These are phyloP conservation scores for Malania oleifera DNA, from an alignment of 164 flowering plant genomes.

Conservation along the genomic window DNA sequence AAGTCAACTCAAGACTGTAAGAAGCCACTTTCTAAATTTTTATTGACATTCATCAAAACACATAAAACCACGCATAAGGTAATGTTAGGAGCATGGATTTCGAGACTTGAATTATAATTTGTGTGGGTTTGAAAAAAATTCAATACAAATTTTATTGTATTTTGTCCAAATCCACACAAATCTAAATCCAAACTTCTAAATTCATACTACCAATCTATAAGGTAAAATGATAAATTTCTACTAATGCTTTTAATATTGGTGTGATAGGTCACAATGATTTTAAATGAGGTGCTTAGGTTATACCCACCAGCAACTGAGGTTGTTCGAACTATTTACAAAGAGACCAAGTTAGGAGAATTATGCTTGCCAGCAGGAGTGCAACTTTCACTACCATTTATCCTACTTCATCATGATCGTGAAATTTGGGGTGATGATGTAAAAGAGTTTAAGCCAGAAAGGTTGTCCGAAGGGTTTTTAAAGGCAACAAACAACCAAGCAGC, in stretches of 20 bases:
- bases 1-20: neutral
- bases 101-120: too few relatives aligned
- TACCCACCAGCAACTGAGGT: conserved; percentile 14
- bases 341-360: conserved; percentile 5
- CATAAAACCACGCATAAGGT: too few relatives aligned
- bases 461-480: conserved; percentile 11
- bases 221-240: too few relatives aligned
- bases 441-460: conserved; percentile 18
- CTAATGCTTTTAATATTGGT: too few relatives aligned
- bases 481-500: conserved; percentile 7
- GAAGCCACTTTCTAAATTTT: neutral
- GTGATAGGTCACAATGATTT: conserved; percentile 28
- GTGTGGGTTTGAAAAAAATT: too few relatives aligned
- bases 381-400: conserved; percentile 2
- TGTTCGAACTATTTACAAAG: neutral
- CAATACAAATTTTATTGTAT: too few relatives aligned
- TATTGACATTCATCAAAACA: too few relatives aligned
- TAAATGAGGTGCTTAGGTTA: conserved; percentile 17
- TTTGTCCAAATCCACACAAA: too few relatives aligned
- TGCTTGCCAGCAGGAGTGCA: conserved; percentile 2
- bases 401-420: conserved; percentile 13
- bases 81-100: too few relatives aligned
- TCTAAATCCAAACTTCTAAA: too few relatives aligned
- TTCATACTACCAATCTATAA: too few relatives aligned
- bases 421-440: conserved; percentile 16